A percentile compares a stretch with the other conserved stretches of the same genome.
phyloP scores from a whole-genome alignment of 2,329 filamentous ascomycete genomes.

The Pestalotiopsis sp. region DNA sequence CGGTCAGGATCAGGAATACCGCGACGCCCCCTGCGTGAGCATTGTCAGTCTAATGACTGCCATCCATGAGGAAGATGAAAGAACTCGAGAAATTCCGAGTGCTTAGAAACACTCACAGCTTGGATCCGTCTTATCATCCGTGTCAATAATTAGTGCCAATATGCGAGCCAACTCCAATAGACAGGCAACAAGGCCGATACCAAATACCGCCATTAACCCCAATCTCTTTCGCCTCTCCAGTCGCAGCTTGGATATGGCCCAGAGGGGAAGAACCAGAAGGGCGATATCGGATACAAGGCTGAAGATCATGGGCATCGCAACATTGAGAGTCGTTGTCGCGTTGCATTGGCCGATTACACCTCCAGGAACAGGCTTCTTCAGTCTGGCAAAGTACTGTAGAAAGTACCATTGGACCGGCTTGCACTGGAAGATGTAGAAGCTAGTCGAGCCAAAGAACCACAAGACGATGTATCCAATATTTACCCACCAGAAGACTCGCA shows the following conservation, averaged over 20 bases:
- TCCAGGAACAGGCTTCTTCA: constrained; percentile 17
- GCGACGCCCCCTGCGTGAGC: constrained; percentile 21
- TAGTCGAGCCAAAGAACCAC: constrained; percentile 26
- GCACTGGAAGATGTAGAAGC: constrained; percentile 27
- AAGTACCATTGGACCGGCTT: constrained; percentile 26
- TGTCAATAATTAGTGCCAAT: constrained; percentile 22
- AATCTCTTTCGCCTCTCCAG: constrained; percentile 23
- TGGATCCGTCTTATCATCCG: constrained; percentile 25
- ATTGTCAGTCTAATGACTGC: background rate
- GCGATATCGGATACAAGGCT: constrained; percentile 24
- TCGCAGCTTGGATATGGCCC: constrained; percentile 22
- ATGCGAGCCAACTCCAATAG: constrained; percentile 24
- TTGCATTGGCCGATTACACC: constrained; percentile 21
- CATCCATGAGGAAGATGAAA: no score
- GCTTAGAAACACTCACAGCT: constrained; percentile 19
- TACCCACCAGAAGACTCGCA: constrained; percentile 26
- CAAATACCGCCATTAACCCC: constrained; percentile 25
- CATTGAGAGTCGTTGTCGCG: constrained; percentile 23
- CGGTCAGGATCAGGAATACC: constrained; percentile 24
- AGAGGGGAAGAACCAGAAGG: constrained; percentile 22
- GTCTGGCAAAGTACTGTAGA: constrained; percentile 21
- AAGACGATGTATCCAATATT: constrained; percentile 25
- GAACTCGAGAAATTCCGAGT: no score
- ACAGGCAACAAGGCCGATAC: constrained; percentile 23
- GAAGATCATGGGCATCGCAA: constrained; percentile 24